These are phyloP conservation scores for Fistulinella cinereoalba DNA, from an alignment of 1,284 basidiomycete species.

Conservation along the genomic window DNA sequence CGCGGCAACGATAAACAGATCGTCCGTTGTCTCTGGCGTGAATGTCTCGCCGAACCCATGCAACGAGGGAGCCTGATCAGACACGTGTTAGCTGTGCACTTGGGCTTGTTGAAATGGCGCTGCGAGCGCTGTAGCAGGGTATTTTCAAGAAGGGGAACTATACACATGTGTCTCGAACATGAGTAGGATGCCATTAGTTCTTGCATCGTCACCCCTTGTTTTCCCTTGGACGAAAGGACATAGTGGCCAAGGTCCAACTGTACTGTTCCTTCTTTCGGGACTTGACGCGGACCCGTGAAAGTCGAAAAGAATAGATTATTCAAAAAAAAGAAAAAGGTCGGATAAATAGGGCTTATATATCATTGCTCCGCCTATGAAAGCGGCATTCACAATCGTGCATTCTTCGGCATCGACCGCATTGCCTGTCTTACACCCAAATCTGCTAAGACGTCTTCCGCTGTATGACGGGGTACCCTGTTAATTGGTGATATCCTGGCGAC, in stretches of 20 bases:
- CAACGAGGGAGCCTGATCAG: neutral
- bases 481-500: neutral
- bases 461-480: neutral
- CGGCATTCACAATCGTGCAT: conserved; percentile 13
- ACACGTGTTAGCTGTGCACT: neutral
- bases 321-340: too few species aligned
- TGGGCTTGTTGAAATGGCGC: neutral
- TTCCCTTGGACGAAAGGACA: too few species aligned
- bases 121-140: neutral
- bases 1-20: neutral
- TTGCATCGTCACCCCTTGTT: too few species aligned
- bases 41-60: neutral
- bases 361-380: too few species aligned
- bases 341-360: too few species aligned
- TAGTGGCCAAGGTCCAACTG: too few species aligned
- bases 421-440: conserved; percentile 68
- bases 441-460: conserved; percentile 60
- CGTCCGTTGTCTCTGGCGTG: neutral
- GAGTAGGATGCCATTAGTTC: too few species aligned
- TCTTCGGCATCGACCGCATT: conserved; percentile 49
- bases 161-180: neutral
- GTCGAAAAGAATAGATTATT: too few species aligned
- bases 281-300: too few species aligned
- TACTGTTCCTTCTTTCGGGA: too few species aligned
- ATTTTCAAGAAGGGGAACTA: neutral